These are phyloP conservation scores for Jacaranda copaia DNA, from an alignment of 257 asterid genomes.

Conservation along the genomic window DNA sequence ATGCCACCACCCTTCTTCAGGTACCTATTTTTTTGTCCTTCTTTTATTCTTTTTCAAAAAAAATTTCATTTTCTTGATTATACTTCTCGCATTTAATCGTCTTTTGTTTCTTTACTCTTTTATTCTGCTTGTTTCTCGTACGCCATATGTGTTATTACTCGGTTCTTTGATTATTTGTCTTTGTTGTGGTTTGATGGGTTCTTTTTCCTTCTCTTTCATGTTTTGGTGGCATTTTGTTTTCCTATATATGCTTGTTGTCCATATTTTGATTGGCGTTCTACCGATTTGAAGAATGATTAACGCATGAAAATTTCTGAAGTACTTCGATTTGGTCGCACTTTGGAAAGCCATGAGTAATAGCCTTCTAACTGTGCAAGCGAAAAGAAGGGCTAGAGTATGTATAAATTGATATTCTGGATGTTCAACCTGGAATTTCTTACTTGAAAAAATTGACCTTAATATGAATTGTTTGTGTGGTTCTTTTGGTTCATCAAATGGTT, in stretches of 20 bases:
- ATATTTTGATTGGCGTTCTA: background rate
- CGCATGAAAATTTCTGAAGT: background rate
- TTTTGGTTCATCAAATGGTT: background rate
- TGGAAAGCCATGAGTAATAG: background rate
- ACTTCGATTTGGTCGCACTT: background rate
- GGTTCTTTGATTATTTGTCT: background rate
- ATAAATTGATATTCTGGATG: background rate
- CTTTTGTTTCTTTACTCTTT: too few species aligned
- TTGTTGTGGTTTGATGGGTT: background rate
- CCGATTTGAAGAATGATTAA: background rate
- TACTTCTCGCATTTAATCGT: too few species aligned
- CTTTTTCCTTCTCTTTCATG: background rate
- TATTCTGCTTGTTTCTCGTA: too few species aligned
- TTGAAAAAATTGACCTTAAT: too few species aligned
- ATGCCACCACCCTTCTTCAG: slow-evolving; percentile 70
- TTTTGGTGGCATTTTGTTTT: background rate
- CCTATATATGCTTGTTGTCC: background rate
- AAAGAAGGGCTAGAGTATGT: background rate
- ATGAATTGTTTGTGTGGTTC: background rate
- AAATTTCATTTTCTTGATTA: too few species aligned
- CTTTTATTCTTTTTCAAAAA: background rate
- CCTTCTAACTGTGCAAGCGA: background rate
- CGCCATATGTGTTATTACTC: too few species aligned
- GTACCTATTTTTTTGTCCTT: slow-evolving; percentile 28
- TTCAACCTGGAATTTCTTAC: background rate